Percentiles rank a stretch among this genome's conserved stretches.
Evolutionary conservation across 805 yeast species (phyloP).

Genomic region (Suhomyces pyralidae): DNA sequence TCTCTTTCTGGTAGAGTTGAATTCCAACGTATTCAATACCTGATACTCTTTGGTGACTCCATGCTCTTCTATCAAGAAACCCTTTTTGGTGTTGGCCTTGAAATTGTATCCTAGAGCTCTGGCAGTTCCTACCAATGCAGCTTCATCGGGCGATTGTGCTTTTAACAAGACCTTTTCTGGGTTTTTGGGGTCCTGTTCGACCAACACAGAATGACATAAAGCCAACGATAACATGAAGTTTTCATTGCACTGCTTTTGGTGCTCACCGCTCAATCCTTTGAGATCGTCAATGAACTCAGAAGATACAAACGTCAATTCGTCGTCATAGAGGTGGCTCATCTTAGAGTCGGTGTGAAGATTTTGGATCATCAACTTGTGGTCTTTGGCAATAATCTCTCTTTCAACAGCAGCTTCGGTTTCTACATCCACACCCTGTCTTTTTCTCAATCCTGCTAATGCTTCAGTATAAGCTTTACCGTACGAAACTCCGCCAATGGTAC

Average conservation of each 20-base stretch:
- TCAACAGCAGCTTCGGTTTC: slow-evolving; percentile 45
- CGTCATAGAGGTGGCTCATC: slow-evolving; percentile 33
- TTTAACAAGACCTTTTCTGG: slow-evolving; percentile 56
- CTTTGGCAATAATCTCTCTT: slow-evolving; percentile 39
- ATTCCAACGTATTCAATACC: slow-evolving; percentile 67
- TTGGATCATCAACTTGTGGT: slow-evolving; percentile 47
- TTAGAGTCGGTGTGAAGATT: slow-evolving; percentile 26
- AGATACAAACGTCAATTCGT: slow-evolving; percentile 69
- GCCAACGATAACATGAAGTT: slow-evolving; percentile 77
- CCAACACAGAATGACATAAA: slow-evolving; percentile 73
- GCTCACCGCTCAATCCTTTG: slow-evolving; percentile 46
- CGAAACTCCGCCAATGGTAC: slow-evolving; percentile 62
- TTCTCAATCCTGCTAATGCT: slow-evolving; percentile 69
- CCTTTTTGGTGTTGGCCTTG: slow-evolving; percentile 62
- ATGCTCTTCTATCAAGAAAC: slow-evolving; percentile 63
- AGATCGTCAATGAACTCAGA: slow-evolving; percentile 63
- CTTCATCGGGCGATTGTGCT: slow-evolving; percentile 87
- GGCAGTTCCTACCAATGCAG: slow-evolving; percentile 80
- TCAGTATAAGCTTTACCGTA: slow-evolving; percentile 79
- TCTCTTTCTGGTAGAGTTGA: slow-evolving; percentile 82
- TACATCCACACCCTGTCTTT: slow-evolving; percentile 62
- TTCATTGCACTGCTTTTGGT: slow-evolving; percentile 58
- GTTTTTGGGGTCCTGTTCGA: slow-evolving; percentile 61
- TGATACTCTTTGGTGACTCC: slow-evolving; percentile 71
- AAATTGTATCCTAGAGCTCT: slow-evolving; percentile 73